Base-by-base conservation (phyloP, 2,329 filamentous ascomycete genomes). In the Epichloe coenophiala region DNA sequence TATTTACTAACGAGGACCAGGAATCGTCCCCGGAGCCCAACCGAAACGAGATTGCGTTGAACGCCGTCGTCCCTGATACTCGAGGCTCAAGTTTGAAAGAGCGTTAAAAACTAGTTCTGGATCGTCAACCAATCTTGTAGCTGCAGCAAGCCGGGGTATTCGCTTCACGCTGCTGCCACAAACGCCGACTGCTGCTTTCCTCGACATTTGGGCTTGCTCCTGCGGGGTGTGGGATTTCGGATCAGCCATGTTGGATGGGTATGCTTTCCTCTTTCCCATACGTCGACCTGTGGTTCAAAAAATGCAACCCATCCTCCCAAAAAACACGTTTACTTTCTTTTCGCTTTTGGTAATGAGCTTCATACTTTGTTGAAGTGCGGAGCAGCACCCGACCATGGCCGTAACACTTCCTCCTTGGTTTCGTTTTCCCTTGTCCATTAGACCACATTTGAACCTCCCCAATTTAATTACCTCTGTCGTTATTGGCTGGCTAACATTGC, bases 221-320 rank as follows among this genome's bases (percentile, higher is more conserved):
- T 57, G 51, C 52, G 44, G 50, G 52, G 49, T 51, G 51, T 55
- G 51, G 45, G 41, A 45, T 43, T 45, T 51, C 35, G 48, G 48
- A 36, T 46, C 31, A 42, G 48, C 48, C 51, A 53, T 53, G 51
- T 45, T 65, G 68, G 61, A 70, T 70, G 66, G 68, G 70, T 72
- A 71, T 58, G 69, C 60, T 56, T 60, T 57, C 54, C 59, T 53
- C 49, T 36, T 46, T 46, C 50, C 45, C 47, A 53, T 37, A 36
- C 42, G 45, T 51, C 50, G 47, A 39, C 39, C 47, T 36, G 45
- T 42, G 38, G 13, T 17, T 35, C 47, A 35, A 19, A n/a, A 39
- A 27, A 41, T 27, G 33, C 36, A 47, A 47, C 39, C 35, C 35
- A 39, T 5, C 21, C 21, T 21, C 27, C 21, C 40, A 44, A 44